Base-by-base conservation (phyloP, 1,139 yeast species). In the Geotrichum histeridarum region DNA sequence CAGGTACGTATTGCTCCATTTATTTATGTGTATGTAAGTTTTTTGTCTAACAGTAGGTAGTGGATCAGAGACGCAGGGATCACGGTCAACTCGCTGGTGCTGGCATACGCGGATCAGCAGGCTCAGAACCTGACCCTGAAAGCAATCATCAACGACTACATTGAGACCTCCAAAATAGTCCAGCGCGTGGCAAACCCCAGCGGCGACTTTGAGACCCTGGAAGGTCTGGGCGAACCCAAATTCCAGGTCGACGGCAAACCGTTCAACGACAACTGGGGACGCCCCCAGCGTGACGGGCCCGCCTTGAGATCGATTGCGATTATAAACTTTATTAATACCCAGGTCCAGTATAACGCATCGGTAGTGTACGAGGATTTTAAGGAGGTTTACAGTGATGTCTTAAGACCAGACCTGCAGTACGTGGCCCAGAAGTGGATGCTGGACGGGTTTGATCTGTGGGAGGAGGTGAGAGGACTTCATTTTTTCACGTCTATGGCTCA, bases 271-370 rank as follows among this genome's bases (percentile, higher is more conserved):
- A 67, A 73, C 44, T 91, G 98, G 99, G 98, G 98, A 1, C 77
- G 99, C 62, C 99, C 99, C 0, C 99, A 91, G 69, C 79, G 89
- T 58, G 99, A 93, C 68, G 98, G 98, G 0, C 97, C 98, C 0
- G 93, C 95, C 0, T 74, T 91, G 57, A 77, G 98, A 61, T 77
- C 83, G 2, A 76, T 84, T 50, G 77, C 96, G 0, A 76, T 85
- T 36, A 69, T 80, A 50, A 79, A 80, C 59, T 88, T 81, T 66
- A 64, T 88, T 57, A 69, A 71, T 32, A 61, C 76, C 9, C 67
- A 83, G 55, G 61, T 71, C 5, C 65, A 72, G 42, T 68, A 68
- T 57, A 67, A 70, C 35, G 8, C 18, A 27, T 32, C 37, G 7
- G 47, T 38, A 9, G 53, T 62, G 8, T 58, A 61, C 8, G 57